Base-by-base conservation (phyloP, 1,284 basidiomycete species). In the Ganoderma lingzhi region DNA sequence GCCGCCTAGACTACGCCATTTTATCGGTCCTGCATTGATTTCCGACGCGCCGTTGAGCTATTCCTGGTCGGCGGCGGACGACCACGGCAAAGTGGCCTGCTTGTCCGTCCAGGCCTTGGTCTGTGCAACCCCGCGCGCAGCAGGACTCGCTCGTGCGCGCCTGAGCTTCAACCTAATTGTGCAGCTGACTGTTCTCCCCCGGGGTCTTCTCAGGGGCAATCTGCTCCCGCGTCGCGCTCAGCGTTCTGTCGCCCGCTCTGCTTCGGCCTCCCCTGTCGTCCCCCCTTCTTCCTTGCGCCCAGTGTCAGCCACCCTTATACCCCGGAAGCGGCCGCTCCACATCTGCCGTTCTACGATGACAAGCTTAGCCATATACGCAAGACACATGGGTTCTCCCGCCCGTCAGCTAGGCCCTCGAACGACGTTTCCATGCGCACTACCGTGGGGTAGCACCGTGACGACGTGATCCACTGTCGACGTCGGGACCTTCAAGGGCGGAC, bases 121-220 rank as follows among this genome's bases (percentile, higher is more conserved):
- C 63, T 63, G 65, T 63, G 39, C 41, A 32, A 62, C 48, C 48
- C 64, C 67, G 56, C 39, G 60, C 62, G 17, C 39, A 53, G 39
- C 60, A 53, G 65, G 58, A 19, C 58, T 37, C 62, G 61, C 45
- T 23, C 58, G 63, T 42, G 64, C 63, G 62, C 56, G 48, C 70
- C 72, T 73, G 72, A 70, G 68, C 70, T 71, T 66, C 70, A 73
- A 73, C 70, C 62, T 73, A 68, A 71, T 48, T 66, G 70, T 64
- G 64, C 72, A 73, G 66, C 70, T 73, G 72, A 73, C 72, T 64
- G 19, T 58, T 58, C 60, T 70, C 64, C 64, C 66, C 45, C 58
- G 39, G 64, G 58, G 53, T 39, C 65, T 68, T 73, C 70, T 73
- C 72, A 71, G 70, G 53, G 35, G 35, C 55, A 53, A 10, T 71